Percentiles rank a stretch among this genome's conserved stretches.
Evolutionary conservation across 768 basidiomycete genomes (phyloP).

Genomic region (Cyathus striatus): DNA sequence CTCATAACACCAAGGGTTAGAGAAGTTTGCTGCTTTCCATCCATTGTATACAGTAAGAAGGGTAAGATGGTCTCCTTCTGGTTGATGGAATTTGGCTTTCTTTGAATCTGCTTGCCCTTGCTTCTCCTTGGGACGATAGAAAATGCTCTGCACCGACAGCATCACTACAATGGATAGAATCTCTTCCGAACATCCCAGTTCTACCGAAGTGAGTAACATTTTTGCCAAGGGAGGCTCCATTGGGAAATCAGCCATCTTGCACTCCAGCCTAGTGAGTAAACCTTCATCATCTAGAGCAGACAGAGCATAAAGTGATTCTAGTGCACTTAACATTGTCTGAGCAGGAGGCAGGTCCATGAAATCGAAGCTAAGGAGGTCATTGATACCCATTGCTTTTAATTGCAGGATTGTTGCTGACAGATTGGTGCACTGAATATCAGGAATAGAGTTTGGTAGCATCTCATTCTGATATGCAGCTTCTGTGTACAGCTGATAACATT

Average conservation of each 20-base stretch:
- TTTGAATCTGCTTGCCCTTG: conserved; percentile 99
- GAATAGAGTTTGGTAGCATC: conserved; percentile 96
- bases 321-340: conserved; percentile 92
- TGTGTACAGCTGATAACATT: conserved; percentile 96
- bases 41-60: conserved; percentile 95
- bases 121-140: conserved; percentile 99
- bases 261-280: conserved; percentile 84
- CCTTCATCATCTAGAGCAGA: conserved; percentile 98
- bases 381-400: conserved; percentile 98
- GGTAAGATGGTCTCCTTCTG: conserved; percentile 95
- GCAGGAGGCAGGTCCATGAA: conserved; percentile 99
- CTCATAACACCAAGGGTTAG: conserved; percentile 98
- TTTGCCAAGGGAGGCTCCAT: conserved; percentile 96
- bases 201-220: conserved; percentile 97
- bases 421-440: conserved; percentile 96
- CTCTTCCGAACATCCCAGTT: conserved; percentile 96
- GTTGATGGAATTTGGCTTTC: conserved; percentile 99
- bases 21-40: conserved; percentile 95
- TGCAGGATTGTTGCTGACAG: conserved; percentile 89
- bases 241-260: conserved; percentile 99
- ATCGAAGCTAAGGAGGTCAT: conserved; percentile 95
- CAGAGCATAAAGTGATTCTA: conserved; percentile 91
- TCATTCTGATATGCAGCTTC: conserved; percentile 98
- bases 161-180: conserved; percentile 96
- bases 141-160: conserved; percentile 94